A percentile compares a stretch with the other conserved stretches of the same genome.
Evolutionary conservation across 306 rosid species (phyloP).

Genomic region (Luffa aegyptiaca): DNA sequence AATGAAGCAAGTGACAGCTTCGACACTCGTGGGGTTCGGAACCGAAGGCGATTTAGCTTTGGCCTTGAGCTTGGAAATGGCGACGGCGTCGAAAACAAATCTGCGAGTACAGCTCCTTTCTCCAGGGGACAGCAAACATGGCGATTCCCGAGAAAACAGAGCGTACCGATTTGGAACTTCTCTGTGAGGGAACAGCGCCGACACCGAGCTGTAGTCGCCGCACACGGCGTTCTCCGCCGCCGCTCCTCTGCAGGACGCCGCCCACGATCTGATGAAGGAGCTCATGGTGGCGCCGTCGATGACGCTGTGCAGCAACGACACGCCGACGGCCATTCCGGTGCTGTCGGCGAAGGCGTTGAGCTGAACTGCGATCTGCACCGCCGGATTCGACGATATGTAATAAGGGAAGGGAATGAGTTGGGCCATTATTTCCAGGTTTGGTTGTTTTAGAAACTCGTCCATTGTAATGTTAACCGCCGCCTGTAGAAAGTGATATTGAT

Average conservation of each 20-base stretch:
- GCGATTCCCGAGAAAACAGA: not conserved
- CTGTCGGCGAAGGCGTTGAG: not conserved
- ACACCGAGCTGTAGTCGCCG: not conserved
- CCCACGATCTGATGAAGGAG: not conserved
- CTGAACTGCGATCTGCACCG: not conserved
- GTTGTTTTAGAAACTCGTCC: not conserved
- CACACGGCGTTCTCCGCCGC: not conserved
- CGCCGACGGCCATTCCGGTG: not conserved
- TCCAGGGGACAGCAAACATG: not conserved
- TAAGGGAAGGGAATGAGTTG: not conserved
- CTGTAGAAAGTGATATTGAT: too few species aligned
- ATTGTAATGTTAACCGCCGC: not conserved
- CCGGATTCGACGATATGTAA: not conserved
- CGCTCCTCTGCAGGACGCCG: not conserved
- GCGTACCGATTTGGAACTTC: not conserved
- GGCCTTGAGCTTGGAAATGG: not conserved
- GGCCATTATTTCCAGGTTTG: not conserved
- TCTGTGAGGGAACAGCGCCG: not conserved
- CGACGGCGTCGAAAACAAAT: not conserved
- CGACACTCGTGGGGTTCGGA: constrained; percentile 10
- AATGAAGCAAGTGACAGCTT: constrained; percentile 6
- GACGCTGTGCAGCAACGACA: not conserved
- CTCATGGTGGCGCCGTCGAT: not conserved
- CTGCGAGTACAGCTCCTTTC: not conserved
- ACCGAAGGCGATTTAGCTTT: not conserved